Evolutionary conservation across 306 rosid genomes (phyloP), one percentile per base, ranked within the genome.

Genomic region (Argentina anserina): DNA sequence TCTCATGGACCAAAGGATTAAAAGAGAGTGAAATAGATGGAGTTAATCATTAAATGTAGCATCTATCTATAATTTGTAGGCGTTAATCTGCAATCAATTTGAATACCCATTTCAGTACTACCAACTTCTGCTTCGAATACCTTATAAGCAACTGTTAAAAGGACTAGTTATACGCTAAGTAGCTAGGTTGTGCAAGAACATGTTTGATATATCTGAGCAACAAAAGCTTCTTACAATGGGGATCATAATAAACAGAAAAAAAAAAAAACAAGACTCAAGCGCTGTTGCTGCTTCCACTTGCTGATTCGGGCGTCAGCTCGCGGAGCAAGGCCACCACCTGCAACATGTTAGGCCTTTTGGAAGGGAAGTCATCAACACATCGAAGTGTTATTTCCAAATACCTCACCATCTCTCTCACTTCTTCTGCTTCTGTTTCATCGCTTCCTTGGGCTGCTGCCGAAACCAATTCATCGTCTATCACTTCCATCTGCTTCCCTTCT

Each of bases 321-420:
- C 97, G 83, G 62, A 93, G 84, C 93, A 87, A 76, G 33, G 96
- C 85, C 59, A 90, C 98, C 47, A 84, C 96, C 87, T 93, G 98
- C 85, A 90, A 78, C 98, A 93, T 93, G 77, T 79, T 93, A 63
- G 98, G 97, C 88, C 98, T 87, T 65, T 50, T 90, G n/a, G 98
- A 93, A 72, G 98, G 90, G 59, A 85, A 79, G 67, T 93, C 98
- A 66, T 93, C 97, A 7, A 89, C 97, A 79, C 98, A 93, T 52
- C 75, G 85, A 69, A 93, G 78, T 42, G 92, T 83, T 15, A 90
- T 80, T 67, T 89, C 97, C 56, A 93, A 81, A 67, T 90, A 93
- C 69, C 97, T 79, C 37, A 87, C 69, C 98, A 93, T 90, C 83
- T 93, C 97, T 69, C 87, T 90, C 52, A 90, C 98, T 83, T 90